Percentiles rank a stretch among this genome's conserved stretches.
These are phyloP conservation scores for Boechera stricta DNA, from an alignment of 345 rosid species.

Conservation along the genomic window DNA sequence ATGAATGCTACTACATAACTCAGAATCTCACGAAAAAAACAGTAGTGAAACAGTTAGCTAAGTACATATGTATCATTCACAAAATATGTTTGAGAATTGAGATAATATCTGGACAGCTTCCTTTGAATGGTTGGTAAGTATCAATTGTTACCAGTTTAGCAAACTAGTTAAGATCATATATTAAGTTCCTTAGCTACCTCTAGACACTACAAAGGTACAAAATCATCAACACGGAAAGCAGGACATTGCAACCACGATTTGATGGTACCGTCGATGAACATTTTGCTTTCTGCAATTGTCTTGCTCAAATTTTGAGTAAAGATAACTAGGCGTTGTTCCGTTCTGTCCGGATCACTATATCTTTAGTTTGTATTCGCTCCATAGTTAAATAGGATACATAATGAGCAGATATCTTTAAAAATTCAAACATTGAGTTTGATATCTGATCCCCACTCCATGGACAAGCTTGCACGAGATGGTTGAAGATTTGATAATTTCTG, in stretches of 20 bases:
- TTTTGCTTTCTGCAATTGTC: background rate
- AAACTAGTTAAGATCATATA: background rate
- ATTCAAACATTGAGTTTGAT: too few species aligned
- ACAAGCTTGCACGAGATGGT: too few species aligned
- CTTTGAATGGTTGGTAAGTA: background rate
- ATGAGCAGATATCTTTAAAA: too few species aligned
- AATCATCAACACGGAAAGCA: background rate
- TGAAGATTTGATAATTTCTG: too few species aligned
- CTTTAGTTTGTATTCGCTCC: too few species aligned
- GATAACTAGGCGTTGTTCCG: too few species aligned
- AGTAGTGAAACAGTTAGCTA: background rate
- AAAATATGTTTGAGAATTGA: background rate
- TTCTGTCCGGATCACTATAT: too few species aligned
- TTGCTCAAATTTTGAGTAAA: background rate
- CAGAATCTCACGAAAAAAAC: background rate
- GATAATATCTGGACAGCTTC: background rate
- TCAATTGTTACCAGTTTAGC: too few species aligned
- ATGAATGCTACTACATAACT: background rate
- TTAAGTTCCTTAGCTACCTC: background rate
- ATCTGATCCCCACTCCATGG: too few species aligned
- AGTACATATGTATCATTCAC: background rate
- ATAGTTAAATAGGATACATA: too few species aligned
- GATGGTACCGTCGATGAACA: background rate
- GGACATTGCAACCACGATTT: background rate
- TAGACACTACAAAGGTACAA: background rate